These are phyloP conservation scores for Bothriochloa decipiens DNA, from an alignment of 176 grass and related monocot genomes.

Conservation along the genomic window DNA sequence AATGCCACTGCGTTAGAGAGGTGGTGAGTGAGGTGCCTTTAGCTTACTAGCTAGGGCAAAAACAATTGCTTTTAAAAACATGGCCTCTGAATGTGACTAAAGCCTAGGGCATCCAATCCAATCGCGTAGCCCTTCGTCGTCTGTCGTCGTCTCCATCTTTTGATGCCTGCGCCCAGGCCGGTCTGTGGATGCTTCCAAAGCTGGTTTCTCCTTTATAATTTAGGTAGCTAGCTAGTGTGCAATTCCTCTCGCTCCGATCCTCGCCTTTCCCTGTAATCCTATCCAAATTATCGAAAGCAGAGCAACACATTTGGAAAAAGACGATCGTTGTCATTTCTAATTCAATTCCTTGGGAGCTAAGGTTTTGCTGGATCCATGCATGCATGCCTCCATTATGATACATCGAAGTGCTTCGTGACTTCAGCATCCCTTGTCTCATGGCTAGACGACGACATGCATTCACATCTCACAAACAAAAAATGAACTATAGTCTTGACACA, in stretches of 20 bases:
- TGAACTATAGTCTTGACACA: neutral
- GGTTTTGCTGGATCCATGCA: conserved; percentile 29
- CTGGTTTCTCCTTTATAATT: neutral
- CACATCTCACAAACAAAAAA: neutral
- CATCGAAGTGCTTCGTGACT: conserved; percentile 13
- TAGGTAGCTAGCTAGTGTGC: conserved; percentile 13
- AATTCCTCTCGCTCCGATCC: neutral
- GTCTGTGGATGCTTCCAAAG: conserved; percentile 54
- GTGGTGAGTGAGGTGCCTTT: neutral
- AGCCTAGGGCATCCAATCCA: conserved; percentile 35
- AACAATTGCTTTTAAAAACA: conserved; percentile 40
- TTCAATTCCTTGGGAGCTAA: conserved; percentile 65
- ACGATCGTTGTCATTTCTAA: conserved; percentile 39
- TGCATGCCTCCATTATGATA: neutral
- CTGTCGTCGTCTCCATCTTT: conserved; percentile 27
- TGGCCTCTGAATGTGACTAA: conserved; percentile 55
- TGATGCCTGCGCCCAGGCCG: conserved; percentile 29
- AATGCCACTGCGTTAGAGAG: neutral
- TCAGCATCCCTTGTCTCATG: neutral
- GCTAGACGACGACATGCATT: neutral
- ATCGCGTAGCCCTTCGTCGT: conserved; percentile 28
- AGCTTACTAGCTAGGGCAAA: conserved; percentile 13
- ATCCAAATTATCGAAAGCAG: conserved; percentile 36
- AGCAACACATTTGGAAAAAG: conserved; percentile 41
- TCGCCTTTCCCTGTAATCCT: conserved; percentile 28